These are phyloP conservation scores for Starmerella apicola DNA, from an alignment of 805 yeast genomes.

Conservation along the genomic window DNA sequence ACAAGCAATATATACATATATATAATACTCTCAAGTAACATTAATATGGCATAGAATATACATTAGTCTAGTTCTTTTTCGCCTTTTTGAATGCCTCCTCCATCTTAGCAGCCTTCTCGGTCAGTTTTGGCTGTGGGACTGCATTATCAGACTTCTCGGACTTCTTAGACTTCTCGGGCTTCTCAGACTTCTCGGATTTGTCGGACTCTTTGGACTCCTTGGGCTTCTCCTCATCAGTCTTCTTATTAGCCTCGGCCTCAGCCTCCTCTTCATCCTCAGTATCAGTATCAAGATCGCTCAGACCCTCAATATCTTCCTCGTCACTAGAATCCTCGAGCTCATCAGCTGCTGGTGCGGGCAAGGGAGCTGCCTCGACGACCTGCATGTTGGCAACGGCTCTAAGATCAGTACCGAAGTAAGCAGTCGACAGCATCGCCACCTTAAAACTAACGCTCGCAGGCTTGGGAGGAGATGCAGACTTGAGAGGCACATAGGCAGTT, in stretches of 20 bases:
- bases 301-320: constrained; percentile 27
- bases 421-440: constrained; percentile 54
- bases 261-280: constrained; percentile 41
- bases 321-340: constrained; percentile 33
- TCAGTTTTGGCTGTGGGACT: too few species aligned
- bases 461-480: constrained; percentile 66
- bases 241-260: constrained; percentile 24
- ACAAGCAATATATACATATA: neutral
- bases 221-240: neutral
- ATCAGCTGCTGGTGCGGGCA: constrained; percentile 28
- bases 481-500: constrained; percentile 61
- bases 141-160: too few species aligned
- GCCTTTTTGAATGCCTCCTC: neutral
- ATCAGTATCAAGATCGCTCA: constrained; percentile 49
- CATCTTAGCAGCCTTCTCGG: neutral
- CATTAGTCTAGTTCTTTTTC: neutral
- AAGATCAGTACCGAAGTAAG: constrained; percentile 72
- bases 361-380: constrained; percentile 38
- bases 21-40: too few species aligned
- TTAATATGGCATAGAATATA: neutral
- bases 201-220: neutral
- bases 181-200: too few species aligned
- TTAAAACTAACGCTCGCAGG: constrained; percentile 57
- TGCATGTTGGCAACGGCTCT: constrained; percentile 58
- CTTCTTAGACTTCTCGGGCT: neutral